Evolutionary conservation across 2,329 filamentous ascomycete species (phyloP), one percentile per base, ranked within the genome.

Genomic region (Phaeosphaeriaceae sp.): DNA sequence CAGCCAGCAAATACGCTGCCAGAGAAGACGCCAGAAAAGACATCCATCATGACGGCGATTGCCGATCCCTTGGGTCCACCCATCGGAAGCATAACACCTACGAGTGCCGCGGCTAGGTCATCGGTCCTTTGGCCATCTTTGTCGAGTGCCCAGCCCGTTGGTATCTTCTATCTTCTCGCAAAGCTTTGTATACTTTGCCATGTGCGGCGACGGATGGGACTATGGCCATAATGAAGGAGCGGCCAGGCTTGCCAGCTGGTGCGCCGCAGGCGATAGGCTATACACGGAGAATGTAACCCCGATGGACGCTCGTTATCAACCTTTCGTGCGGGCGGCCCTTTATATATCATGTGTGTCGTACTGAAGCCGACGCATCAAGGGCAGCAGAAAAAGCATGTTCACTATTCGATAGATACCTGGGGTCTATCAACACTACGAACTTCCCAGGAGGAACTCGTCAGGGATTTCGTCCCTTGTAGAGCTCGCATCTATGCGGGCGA

Each of bases 11-110:
- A 95, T 0, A 91, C 91, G 30, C 88, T 89, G 0, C 91, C 92
- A 0, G 90, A 92, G 0, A 95, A 70, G 0, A 91, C 89, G 0
- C 91, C 92, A 0, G 91, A 93, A 72, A 95, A 94, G 1, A 96
- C 90, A 71, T 95, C 91, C 92, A 95, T 95, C 90, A 93, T 94
- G 55, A 95, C 86, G 0, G 90, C 82, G 43, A 95, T 75, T 0
- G 86, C 92, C 1, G 89, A 91, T 0, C 92, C 92, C 76, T 95
- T 95, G 0, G 92, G 91, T 0, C 92, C 92, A 2, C 91, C 91
- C 90, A 95, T 93, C 0, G 92, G 91, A 21, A 94, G 79, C 92
- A 95, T 94, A 3, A 94, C 90, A 49, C 68, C 63, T 32, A 87
- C 86, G 10, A 95, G 79, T 0, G 92, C 92, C 21, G 83, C 83